Percentiles rank a stretch among this genome's conserved stretches.
phyloP scores from a whole-genome alignment of 1,284 basidiomycete genomes.

The Cryptococcus sp. region DNA sequence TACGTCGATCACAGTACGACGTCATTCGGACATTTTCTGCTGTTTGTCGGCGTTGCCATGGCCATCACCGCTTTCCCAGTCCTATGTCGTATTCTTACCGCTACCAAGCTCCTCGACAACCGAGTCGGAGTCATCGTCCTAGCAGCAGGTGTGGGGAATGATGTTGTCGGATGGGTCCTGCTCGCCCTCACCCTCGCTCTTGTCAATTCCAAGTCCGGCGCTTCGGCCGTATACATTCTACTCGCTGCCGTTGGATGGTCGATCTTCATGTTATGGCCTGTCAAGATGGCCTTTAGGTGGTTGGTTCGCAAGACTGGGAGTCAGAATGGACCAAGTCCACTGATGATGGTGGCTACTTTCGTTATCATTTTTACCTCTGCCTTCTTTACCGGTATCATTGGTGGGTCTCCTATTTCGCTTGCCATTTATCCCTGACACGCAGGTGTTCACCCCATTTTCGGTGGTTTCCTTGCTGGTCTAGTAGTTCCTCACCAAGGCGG shows the following conservation, averaged over 20 bases:
- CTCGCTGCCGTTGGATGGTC: constrained; percentile 76
- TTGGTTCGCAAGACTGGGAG: constrained; percentile 73
- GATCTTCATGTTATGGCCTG: constrained; percentile 69
- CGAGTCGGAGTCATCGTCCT: constrained; percentile 90
- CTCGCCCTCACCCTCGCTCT: constrained; percentile 82
- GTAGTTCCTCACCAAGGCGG: constrained; percentile 85
- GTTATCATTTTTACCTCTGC: constrained; percentile 70
- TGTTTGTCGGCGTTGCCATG: constrained; percentile 86
- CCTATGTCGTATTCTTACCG: constrained; percentile 67
- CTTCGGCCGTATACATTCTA: constrained; percentile 77
- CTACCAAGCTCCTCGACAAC: constrained; percentile 73
- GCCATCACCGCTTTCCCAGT: constrained; percentile 93
- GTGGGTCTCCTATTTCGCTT: constrained; percentile 48
- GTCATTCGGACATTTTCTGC: constrained; percentile 79
- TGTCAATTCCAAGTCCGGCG: constrained; percentile 61
- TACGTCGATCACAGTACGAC: constrained; percentile 64
- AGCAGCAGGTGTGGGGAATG: constrained; percentile 90
- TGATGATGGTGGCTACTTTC: constrained; percentile 74
- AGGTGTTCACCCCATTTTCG: constrained; percentile 71
- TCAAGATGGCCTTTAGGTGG: constrained; percentile 61
- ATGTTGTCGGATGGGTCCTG: constrained; percentile 62
- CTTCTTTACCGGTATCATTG: constrained; percentile 84
- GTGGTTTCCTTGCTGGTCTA: constrained; percentile 81
- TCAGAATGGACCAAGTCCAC: constrained; percentile 66
- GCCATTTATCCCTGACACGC: constrained; percentile 1